phyloP scores from a whole-genome alignment of 345 rosid species.

The Lagerstroemia speciosa region DNA sequence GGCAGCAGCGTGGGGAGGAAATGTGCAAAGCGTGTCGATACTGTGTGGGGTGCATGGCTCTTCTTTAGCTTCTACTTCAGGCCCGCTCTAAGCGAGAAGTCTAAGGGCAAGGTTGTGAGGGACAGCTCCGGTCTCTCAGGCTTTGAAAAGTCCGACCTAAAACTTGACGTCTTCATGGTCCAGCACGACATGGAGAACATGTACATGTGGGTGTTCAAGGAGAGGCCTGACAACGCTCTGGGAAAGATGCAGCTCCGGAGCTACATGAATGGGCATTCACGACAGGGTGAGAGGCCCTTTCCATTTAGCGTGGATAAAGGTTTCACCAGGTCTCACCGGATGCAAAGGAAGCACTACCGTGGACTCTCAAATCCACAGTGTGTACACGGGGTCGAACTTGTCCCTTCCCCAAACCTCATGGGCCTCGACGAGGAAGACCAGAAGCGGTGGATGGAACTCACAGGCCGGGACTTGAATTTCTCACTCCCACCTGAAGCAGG shows the following conservation, averaged over 20 bases:
- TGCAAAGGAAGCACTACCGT: conserved; percentile 96
- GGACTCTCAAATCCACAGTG: conserved; percentile 97
- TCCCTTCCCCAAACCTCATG: conserved; percentile 60
- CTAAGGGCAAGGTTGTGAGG: conserved; percentile 60
- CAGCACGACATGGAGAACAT: conserved; percentile 99
- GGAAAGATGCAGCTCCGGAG: conserved; percentile 99
- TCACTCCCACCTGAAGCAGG: conserved; percentile 71
- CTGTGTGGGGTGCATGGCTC: conserved; percentile 99
- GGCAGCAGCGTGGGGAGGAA: conserved; percentile 29
- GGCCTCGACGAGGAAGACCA: conserved; percentile 78
- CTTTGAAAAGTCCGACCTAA: conserved; percentile 74
- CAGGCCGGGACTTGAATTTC: conserved; percentile 82
- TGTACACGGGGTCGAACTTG: conserved; percentile 83
- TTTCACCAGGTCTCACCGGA: conserved; percentile 86
- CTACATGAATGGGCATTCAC: conserved; percentile 96
- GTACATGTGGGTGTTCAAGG: conserved; percentile 99
- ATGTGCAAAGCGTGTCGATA: conserved; percentile 73
- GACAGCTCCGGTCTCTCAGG: conserved; percentile 78
- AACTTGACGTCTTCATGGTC: conserved; percentile 80
- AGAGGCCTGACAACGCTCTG: conserved; percentile 89
- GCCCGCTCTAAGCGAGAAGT: conserved; percentile 79
- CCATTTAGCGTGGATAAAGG: conserved; percentile 95
- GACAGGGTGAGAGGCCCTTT: conserved; percentile 88
- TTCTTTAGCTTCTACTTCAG: conserved; percentile 90
- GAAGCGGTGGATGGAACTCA: conserved; percentile 87